Evolutionary conservation across 2,329 filamentous ascomycete genomes (phyloP).

Genomic region (Colletotrichum limetticola): DNA sequence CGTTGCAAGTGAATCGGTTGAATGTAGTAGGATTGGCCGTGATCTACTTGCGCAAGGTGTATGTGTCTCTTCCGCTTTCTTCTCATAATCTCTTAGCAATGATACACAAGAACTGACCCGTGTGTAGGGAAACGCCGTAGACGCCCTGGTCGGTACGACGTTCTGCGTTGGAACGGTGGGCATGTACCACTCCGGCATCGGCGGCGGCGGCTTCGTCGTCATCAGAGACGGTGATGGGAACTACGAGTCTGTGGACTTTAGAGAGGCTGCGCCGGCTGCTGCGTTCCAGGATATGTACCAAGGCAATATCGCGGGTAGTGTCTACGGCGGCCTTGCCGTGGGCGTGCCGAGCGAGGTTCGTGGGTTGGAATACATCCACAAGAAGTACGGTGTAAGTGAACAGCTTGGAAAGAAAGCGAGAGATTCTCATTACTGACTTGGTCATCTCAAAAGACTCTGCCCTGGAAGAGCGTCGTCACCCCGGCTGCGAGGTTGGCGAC

Average conservation of each 20-base stretch:
- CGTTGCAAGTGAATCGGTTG: slow-evolving; percentile 74
- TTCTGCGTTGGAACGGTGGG: slow-evolving; percentile 81
- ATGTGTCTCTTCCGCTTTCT: slow-evolving; percentile 36
- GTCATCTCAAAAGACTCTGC: slow-evolving; percentile 55
- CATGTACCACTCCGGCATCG: slow-evolving; percentile 86
- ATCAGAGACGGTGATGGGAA: slow-evolving; percentile 77
- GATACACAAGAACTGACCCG: not conserved
- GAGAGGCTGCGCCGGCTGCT: slow-evolving; percentile 86
- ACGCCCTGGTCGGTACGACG: slow-evolving; percentile 78
- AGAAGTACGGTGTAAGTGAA: slow-evolving; percentile 69
- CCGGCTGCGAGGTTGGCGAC: slow-evolving; percentile 81
- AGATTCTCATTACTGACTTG: not conserved
- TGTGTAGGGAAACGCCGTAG: slow-evolving; percentile 76
- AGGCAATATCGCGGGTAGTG: slow-evolving; percentile 73
- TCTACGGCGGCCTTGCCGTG: slow-evolving; percentile 78
- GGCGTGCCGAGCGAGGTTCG: slow-evolving; percentile 80
- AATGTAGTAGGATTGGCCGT: slow-evolving; percentile 77
- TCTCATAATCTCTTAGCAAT: not conserved
- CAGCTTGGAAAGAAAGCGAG: not conserved
- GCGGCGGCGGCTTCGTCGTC: slow-evolving; percentile 91
- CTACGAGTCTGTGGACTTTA: slow-evolving; percentile 90
- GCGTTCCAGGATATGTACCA: slow-evolving; percentile 88
- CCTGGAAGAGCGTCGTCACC: slow-evolving; percentile 77
- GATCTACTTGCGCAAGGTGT: slow-evolving; percentile 67
- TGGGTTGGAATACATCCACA: slow-evolving; percentile 83